phyloP scores from a whole-genome alignment of 2,329 filamentous ascomycete species.

The Xylaria sp. region DNA sequence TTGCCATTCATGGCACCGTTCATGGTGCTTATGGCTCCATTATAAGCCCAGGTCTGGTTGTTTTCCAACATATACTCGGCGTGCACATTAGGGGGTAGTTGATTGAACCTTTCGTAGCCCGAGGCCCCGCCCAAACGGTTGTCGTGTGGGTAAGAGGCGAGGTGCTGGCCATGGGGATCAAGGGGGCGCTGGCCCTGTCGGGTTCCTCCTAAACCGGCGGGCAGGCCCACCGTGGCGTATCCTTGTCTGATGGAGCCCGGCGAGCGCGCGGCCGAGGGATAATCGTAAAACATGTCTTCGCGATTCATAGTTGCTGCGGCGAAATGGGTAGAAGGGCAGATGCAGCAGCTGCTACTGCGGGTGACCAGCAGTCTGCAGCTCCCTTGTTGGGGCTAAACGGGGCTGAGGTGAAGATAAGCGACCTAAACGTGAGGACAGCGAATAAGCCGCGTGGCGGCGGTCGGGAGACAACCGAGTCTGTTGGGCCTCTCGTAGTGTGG shows the following conservation, averaged over 20 bases:
- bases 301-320: conserved; percentile 39
- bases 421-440: conserved; percentile 5
- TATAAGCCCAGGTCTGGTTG: conserved; percentile 74
- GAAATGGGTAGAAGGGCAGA: conserved; percentile 19
- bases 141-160: conserved; percentile 66
- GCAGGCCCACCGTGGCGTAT: conserved; percentile 53
- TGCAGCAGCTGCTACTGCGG: conserved; percentile 30
- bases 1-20: conserved; percentile 61
- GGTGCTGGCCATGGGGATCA: conserved; percentile 60
- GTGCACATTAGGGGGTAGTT: conserved; percentile 35
- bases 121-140: conserved; percentile 55
- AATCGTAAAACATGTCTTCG: conserved; percentile 70
- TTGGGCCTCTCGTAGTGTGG: not conserved
- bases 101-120: conserved; percentile 46
- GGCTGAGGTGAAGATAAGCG: conserved; percentile 2
- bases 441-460: conserved; percentile 1
- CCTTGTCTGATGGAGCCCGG: conserved; percentile 65
- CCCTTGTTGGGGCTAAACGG: conserved; percentile 23
- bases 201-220: conserved; percentile 42
- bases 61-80: conserved; percentile 56
- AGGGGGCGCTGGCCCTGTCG: conserved; percentile 73
- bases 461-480: conserved; percentile 1
- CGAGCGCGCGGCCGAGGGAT: conserved; percentile 60
- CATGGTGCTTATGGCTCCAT: conserved; percentile 57
- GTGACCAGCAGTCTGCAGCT: conserved; percentile 30